Percentiles rank a stretch among this genome's conserved stretches.
These are phyloP conservation scores for Xerocomus potaroensis DNA, from an alignment of 768 basidiomycete species.

Conservation along the genomic window DNA sequence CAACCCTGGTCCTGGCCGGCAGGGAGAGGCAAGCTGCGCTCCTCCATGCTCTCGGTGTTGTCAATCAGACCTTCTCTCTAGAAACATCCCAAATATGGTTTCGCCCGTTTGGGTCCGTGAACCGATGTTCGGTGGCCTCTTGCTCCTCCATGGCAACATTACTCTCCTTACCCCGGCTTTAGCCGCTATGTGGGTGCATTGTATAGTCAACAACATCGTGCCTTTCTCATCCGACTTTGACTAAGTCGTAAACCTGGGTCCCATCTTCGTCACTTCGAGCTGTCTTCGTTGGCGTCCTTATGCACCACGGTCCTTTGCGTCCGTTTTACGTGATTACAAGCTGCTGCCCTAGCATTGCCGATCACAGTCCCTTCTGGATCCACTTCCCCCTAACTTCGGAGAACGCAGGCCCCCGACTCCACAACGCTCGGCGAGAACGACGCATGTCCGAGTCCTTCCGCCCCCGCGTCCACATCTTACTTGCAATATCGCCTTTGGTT, in stretches of 20 bases:
- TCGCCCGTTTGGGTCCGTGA: not conserved
- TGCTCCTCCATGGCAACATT: not conserved
- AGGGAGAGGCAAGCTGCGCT: too few species aligned
- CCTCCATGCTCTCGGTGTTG: slow-evolving; percentile 2
- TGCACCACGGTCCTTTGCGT: not conserved
- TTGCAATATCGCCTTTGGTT: not conserved
- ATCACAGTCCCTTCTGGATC: not conserved
- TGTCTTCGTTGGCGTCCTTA: too few species aligned
- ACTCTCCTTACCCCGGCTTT: not conserved
- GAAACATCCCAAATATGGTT: not conserved
- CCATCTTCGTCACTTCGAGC: not conserved
- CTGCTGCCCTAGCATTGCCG: too few species aligned
- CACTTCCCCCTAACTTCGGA: not conserved
- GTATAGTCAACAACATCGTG: too few species aligned
- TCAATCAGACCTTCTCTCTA: slow-evolving; percentile 4
- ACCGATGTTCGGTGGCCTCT: not conserved
- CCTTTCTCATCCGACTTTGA: too few species aligned
- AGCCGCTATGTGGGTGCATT: not conserved
- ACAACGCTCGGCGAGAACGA: not conserved
- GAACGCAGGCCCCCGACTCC: not conserved
- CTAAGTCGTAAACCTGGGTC: too few species aligned
- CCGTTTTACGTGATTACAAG: not conserved
- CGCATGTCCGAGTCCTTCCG: not conserved
- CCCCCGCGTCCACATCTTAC: not conserved
- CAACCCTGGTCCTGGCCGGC: too few species aligned